Evolutionary conservation across 768 basidiomycete genomes (phyloP).

Genomic region (Naganishia antarctica): DNA sequence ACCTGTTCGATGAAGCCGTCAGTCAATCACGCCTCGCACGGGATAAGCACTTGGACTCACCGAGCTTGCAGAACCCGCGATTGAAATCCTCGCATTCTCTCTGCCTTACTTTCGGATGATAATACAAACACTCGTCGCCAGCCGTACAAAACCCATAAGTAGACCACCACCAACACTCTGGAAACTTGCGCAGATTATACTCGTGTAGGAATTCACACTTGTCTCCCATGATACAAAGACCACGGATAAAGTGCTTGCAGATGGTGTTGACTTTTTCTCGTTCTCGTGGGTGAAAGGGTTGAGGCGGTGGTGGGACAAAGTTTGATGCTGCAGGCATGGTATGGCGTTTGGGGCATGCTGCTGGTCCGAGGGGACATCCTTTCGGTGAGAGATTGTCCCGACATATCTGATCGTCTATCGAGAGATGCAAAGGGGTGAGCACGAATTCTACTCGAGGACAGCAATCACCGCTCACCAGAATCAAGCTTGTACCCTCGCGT

Average conservation of each 20-base stretch:
- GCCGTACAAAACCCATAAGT: slow-evolving; percentile 97
- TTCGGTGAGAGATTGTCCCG: slow-evolving; percentile 70
- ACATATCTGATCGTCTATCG: slow-evolving; percentile 87
- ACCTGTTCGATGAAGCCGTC: slow-evolving; percentile 55
- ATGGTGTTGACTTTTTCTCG: slow-evolving; percentile 60
- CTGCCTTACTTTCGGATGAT: slow-evolving; percentile 79
- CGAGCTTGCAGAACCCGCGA: slow-evolving; percentile 89
- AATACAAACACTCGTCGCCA: slow-evolving; percentile 92
- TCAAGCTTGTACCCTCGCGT: slow-evolving; percentile 83
- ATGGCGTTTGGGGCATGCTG: slow-evolving; percentile 86
- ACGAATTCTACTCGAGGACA: not conserved
- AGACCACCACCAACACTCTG: slow-evolving; percentile 98
- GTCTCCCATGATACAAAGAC: slow-evolving; percentile 95
- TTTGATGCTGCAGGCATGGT: slow-evolving; percentile 81
- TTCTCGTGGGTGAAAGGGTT: slow-evolving; percentile 65
- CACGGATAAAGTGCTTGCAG: slow-evolving; percentile 98
- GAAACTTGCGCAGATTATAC: slow-evolving; percentile 96
- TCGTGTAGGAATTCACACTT: slow-evolving; percentile 98
- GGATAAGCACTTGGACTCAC: slow-evolving; percentile 52
- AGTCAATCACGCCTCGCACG: not conserved
- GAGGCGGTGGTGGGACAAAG: slow-evolving; percentile 78
- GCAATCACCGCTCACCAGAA: slow-evolving; percentile 61
- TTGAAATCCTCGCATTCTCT: slow-evolving; percentile 94
- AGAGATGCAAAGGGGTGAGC: not conserved
- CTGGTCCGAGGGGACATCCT: slow-evolving; percentile 84